These are phyloP conservation scores for Suhomyces wounanorum DNA, from an alignment of 1,139 yeast species.

Conservation along the genomic window DNA sequence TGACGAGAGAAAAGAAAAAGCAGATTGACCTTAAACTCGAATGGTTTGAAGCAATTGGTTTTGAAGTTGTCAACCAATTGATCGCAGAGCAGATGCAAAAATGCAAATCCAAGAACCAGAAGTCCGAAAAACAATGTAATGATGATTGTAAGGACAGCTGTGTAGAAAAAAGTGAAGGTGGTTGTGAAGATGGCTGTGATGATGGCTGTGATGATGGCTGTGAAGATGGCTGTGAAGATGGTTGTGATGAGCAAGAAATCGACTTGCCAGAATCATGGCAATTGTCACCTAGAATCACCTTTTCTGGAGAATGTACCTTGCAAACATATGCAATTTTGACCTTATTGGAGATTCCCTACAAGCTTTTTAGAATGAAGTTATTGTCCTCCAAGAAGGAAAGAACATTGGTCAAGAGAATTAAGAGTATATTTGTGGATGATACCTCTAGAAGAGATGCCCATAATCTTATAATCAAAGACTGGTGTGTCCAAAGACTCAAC, in stretches of 20 bases:
- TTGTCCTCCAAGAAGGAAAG: constrained; percentile 13
- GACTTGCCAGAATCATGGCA: constrained; percentile 37
- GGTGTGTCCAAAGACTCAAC: constrained; percentile 21
- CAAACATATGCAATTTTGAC: constrained; percentile 36
- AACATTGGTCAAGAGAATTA: constrained; percentile 17
- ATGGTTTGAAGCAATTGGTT: constrained; percentile 67
- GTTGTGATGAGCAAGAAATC: constrained; percentile 19
- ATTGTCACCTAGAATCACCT: constrained; percentile 32
- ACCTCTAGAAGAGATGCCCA: constrained; percentile 9
- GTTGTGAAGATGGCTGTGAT: constrained; percentile 3
- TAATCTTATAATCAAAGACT: constrained; percentile 16
- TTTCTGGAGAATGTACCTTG: constrained; percentile 40
- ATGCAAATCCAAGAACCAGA: not conserved
- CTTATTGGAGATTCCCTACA: constrained; percentile 20
- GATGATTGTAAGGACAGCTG: constrained; percentile 1
- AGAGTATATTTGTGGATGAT: constrained; percentile 13
- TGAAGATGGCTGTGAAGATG: constrained; percentile 18
- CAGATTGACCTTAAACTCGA: constrained; percentile 48
- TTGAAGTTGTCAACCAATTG: constrained; percentile 43
- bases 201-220: constrained; percentile 14
- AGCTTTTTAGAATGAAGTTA: constrained; percentile 18
- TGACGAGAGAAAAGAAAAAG: constrained; percentile 27
- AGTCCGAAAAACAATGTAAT: constrained; percentile 13
- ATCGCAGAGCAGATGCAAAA: constrained; percentile 22
- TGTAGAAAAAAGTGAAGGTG: constrained; percentile 4